Base-by-base conservation (phyloP, 2,329 filamentous ascomycete species). In the Simplicillium aogashimaense region DNA sequence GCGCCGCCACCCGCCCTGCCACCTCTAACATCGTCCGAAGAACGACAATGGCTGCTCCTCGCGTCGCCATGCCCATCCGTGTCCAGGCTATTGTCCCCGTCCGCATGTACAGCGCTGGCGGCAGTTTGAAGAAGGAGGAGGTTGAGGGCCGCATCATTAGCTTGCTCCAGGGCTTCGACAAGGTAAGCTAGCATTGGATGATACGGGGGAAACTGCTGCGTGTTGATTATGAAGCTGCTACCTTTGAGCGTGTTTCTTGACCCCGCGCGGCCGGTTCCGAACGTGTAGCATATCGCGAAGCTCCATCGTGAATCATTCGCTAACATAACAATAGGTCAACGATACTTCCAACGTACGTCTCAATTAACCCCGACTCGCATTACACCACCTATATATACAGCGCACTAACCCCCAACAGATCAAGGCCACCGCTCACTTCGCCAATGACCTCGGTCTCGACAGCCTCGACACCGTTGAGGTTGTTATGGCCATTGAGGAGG, bases 401-500 rank as follows among this genome's bases (percentile, higher is more conserved):
- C 20, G 20, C 42, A 37, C 16, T 32, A 17, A 18, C 17, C 29
- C 9, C 11, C 16, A 35, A 40, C 47, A 97, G 90, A 86, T 98
- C 62, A 86, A 81, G 57, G 69, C 78, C 48, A 74, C 71, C 40
- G 83, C 90, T 44, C 89, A 97, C 77, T 98, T 98, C 70, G 77
- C 87, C 61, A 97, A 95, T 65, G 90, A 98, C 69, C 84, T 98
- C 49, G 92, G 89, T 50, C 74, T 98, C 57, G 92, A 98, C 73
- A 94, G 85, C 69, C 78, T 98, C 65, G 92, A 98, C 66, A 95
- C 92, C 48, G 92, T 98, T 49, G 92, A 98, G 76, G 92, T 98
- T 52, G 92, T 98, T 56, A 98, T 98, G 92, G 92, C 92, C 51
- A 97, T 98, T 68, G 92, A 98, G 78, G 92, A 98, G 69, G 72